These are phyloP conservation scores for Pythium guiyangense DNA, from an alignment of 352 stramenopile genomes.

Conservation along the genomic window DNA sequence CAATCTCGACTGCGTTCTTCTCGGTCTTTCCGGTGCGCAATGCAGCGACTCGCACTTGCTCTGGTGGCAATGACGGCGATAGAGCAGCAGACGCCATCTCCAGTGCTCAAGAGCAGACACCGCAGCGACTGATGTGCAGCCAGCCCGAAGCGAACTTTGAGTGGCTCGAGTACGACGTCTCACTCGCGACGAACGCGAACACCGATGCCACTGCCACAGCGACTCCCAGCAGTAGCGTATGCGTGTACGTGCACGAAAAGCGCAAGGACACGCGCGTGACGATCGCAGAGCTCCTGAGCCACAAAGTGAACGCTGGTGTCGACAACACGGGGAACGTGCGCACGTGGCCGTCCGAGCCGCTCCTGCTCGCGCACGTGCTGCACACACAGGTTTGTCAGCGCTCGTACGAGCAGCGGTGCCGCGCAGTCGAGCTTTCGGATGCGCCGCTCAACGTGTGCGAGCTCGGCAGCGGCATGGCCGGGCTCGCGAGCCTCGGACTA, in stretches of 20 bases:
- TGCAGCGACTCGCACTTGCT: constrained; percentile 1
- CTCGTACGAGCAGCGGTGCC: constrained; percentile 12
- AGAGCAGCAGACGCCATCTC: background rate
- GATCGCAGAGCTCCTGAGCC: constrained; percentile 64
- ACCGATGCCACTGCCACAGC: background rate
- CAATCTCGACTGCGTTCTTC: constrained; percentile 63
- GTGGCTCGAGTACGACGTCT: constrained; percentile 47
- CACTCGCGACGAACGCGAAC: background rate
- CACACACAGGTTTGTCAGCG: constrained; percentile 25
- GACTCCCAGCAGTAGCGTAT: background rate
- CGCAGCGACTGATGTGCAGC: constrained; percentile 2
- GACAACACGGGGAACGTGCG: constrained; percentile 89
- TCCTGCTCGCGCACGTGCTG: constrained; percentile 66
- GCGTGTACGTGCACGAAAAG: constrained; percentile 68
- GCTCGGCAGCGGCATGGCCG: constrained; percentile 63
- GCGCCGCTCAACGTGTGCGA: constrained; percentile 52
- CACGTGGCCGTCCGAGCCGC: constrained; percentile 78
- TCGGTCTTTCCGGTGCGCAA: constrained; percentile 23
- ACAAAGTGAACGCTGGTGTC: constrained; percentile 71
- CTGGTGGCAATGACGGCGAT: too few relatives aligned
- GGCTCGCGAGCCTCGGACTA: too few relatives aligned
- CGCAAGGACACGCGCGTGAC: constrained; percentile 45
- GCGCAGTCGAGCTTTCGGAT: background rate
- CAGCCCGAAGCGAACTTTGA: constrained; percentile 27
- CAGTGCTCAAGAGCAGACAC: constrained; percentile 2